Base-by-base conservation (phyloP, 192 early-diverging fungal species). In the Linnemannia elongata region DNA sequence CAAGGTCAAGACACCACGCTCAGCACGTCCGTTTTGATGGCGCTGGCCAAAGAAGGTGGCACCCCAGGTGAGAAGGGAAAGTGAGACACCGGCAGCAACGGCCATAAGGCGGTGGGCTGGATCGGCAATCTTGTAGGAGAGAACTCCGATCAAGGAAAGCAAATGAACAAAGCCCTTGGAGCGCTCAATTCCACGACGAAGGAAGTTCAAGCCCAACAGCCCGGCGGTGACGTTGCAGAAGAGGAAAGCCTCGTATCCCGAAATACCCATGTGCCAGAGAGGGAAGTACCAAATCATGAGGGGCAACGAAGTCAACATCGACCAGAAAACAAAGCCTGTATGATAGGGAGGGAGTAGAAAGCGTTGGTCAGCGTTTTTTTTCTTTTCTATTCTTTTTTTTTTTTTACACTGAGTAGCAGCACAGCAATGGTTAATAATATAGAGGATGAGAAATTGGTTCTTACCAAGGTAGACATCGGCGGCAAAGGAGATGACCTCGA, bases 191-290 rank as follows among this genome's bases (percentile, higher is more conserved):
- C 90, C 52, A 22, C 90, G 87, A 30, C 94, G 91, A 44, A 96
- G 76, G 12, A 85, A 81, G 6, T 81, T 84, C 38, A 95, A 89
- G 47, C 92, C 94, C 20, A 96, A 89, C 24, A 96, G 70, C 27
- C 90, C 82, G 1, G 94, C 92, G 13, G 91, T 81, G 18, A 91
- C 70, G 47, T 93, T 94, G 24, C 93, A 89, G 22, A 96, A 90
- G 79, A 96, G 87, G 42, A 93, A 93, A 9, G 92, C 93, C 81
- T 96, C 96, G 79, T 93, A 96, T 72, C 96, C 96, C 20, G 95
- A 96, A 81, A 96, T 91, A 6, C 96, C 96, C 96, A 96, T 96
- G 87, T 95, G 91, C 94, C 95, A 96, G 44, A 96, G 88, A 33
- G 96, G 96, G 81, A 96, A 96, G 83, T 96, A 96, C 95, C 95